Percentiles rank a stretch among this genome's conserved stretches.
These are phyloP conservation scores for Pseudocercospora pini-densiflorae DNA, from an alignment of 2,329 filamentous ascomycete species.

Conservation along the genomic window DNA sequence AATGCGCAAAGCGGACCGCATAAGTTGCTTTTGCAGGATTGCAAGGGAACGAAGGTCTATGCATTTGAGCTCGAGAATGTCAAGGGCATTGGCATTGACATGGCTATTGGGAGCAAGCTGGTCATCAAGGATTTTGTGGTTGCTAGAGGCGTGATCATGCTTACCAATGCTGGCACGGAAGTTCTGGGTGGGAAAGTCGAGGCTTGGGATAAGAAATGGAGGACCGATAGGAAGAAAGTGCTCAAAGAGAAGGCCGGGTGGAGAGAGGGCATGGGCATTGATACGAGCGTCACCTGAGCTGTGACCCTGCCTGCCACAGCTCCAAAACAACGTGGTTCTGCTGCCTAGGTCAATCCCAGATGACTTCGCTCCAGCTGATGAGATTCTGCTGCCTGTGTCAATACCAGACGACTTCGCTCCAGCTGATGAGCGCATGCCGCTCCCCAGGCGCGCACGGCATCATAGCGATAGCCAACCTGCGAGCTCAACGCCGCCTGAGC, in stretches of 20 bases:
- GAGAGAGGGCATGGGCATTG: constrained; percentile 22
- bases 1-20: constrained; percentile 63
- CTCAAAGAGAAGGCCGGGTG: constrained; percentile 58
- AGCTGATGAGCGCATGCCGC: background rate
- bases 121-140: constrained; percentile 70
- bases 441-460: background rate
- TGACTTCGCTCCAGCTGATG: background rate
- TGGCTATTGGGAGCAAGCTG: constrained; percentile 81
- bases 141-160: constrained; percentile 75
- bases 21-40: constrained; percentile 82
- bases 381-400: background rate
- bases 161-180: constrained; percentile 70
- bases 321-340: too few relatives aligned
- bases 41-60: constrained; percentile 68
- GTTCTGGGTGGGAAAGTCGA: constrained; percentile 90
- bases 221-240: constrained; percentile 69
- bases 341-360: background rate
- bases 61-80: constrained; percentile 74
- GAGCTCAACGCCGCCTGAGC: background rate
- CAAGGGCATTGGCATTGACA: constrained; percentile 64
- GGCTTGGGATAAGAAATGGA: constrained; percentile 77
- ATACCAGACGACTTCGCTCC: background rate
- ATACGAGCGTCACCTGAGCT: constrained; percentile 4
- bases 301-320: background rate
- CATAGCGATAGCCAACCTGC: background rate